Percentiles rank a stretch among this genome's conserved stretches.
These are phyloP conservation scores for Ceratocystis smalleyi DNA, from an alignment of 2,329 filamentous ascomycete species.

Conservation along the genomic window DNA sequence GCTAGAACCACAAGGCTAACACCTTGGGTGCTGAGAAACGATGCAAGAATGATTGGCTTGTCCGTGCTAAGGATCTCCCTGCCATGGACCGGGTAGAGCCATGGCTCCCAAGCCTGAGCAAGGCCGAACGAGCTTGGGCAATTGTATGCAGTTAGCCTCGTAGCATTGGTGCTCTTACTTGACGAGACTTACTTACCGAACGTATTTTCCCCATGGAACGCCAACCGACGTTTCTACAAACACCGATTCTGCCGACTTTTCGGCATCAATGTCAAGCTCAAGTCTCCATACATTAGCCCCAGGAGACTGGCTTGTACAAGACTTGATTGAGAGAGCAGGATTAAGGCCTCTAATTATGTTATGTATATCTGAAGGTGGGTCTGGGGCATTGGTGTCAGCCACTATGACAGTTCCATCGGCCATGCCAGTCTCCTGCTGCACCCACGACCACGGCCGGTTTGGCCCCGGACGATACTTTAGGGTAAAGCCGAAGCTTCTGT, in stretches of 20 bases:
- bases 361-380: constrained; percentile 29
- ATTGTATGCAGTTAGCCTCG: neutral
- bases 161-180: neutral
- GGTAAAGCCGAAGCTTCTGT: constrained; percentile 37
- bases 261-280: constrained; percentile 38
- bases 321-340: constrained; percentile 36
- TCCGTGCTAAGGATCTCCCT: constrained; percentile 49
- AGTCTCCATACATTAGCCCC: constrained; percentile 58
- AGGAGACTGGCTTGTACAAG: constrained; percentile 48
- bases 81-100: constrained; percentile 81
- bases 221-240: constrained; percentile 45
- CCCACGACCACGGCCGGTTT: constrained; percentile 52
- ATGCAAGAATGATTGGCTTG: constrained; percentile 62
- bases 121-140: constrained; percentile 58
- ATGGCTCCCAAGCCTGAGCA: constrained; percentile 64
- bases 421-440: constrained; percentile 45
- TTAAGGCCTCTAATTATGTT: constrained; percentile 45
- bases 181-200: constrained; percentile 29
- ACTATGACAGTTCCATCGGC: constrained; percentile 49
- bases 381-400: constrained; percentile 22
- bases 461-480: constrained; percentile 46
- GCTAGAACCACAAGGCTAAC: constrained; percentile 63
- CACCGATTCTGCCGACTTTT: constrained; percentile 42
- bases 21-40: constrained; percentile 59
- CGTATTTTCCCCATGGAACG: constrained; percentile 40